phyloP scores from a whole-genome alignment of 768 basidiomycete genomes.

The Brasilioporus rufonigricans region DNA sequence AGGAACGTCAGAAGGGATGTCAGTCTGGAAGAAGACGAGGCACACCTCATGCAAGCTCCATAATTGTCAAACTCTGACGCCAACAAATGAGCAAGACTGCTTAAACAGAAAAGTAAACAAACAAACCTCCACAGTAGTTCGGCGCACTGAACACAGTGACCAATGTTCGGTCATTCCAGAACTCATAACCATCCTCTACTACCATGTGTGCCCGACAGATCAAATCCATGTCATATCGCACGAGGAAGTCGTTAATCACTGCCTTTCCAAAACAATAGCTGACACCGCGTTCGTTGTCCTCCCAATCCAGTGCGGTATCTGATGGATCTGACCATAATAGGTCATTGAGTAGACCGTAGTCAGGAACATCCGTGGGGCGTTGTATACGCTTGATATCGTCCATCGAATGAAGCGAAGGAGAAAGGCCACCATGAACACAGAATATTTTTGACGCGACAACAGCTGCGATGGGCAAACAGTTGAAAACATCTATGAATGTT shows the following conservation, averaged over 20 bases:
- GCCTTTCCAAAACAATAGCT: constrained; percentile 99
- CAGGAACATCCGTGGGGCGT: constrained; percentile 96
- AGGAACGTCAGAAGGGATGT: constrained; percentile 15
- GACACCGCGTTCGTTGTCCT: constrained; percentile 98
- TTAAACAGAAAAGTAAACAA: constrained; percentile 1
- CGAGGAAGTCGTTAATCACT: constrained; percentile 94
- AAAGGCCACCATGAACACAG: constrained; percentile 96
- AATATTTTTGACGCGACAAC: constrained; percentile 99
- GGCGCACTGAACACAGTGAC: constrained; percentile 99
- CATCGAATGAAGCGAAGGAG: constrained; percentile 91
- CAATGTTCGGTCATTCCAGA: constrained; percentile 98
- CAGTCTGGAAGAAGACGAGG: not conserved
- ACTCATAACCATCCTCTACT: constrained; percentile 98
- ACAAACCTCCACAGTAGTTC: constrained; percentile 92
- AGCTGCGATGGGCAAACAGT: constrained; percentile 96
- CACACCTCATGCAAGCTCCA: constrained; percentile 90
- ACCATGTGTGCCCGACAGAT: constrained; percentile 99
- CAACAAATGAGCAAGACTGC: constrained; percentile 16
- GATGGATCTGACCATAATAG: constrained; percentile 98
- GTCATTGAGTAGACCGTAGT: constrained; percentile 96
- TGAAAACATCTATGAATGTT: constrained; percentile 99
- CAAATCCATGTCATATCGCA: constrained; percentile 96
- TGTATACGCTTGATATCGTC: constrained; percentile 98
- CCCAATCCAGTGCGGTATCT: constrained; percentile 97
- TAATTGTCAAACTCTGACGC: constrained; percentile 88